A percentile compares a stretch with the other conserved stretches of the same genome.
These are phyloP conservation scores for Bolboschoenus planiculmis DNA, from an alignment of 176 grass and related monocot species.

Conservation along the genomic window DNA sequence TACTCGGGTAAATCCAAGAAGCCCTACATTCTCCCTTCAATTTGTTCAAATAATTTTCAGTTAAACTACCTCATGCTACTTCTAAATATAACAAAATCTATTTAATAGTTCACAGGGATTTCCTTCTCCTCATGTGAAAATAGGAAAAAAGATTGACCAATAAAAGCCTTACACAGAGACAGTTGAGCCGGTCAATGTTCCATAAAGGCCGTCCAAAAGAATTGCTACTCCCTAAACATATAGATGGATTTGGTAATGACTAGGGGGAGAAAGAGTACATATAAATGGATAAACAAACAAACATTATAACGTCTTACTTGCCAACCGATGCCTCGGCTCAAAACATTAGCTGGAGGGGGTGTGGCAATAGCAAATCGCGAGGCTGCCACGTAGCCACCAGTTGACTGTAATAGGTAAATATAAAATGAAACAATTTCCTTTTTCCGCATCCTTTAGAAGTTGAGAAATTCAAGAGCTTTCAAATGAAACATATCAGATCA, in stretches of 20 bases:
- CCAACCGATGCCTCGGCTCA: conserved; percentile 57
- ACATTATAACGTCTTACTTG: conserved; percentile 28
- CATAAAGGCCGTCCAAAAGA: conserved; percentile 38
- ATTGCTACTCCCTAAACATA: conserved; percentile 36
- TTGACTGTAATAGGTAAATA: conserved; percentile 31
- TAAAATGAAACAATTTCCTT: conserved; percentile 4
- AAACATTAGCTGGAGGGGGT: conserved; percentile 47
- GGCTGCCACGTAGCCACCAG: conserved; percentile 38
- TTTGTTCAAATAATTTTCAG: conserved; percentile 16
- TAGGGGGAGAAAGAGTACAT: background rate
- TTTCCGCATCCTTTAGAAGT: background rate
- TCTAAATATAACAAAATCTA: background rate
- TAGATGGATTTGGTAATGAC: background rate
- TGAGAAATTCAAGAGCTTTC: background rate
- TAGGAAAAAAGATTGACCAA: conserved; percentile 1
- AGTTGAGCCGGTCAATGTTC: conserved; percentile 43
- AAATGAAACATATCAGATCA: background rate
- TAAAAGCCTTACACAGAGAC: conserved; percentile 52
- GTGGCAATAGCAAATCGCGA: conserved; percentile 51
- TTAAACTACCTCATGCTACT: background rate
- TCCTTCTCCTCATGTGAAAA: conserved; percentile 4
- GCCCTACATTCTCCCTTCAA: conserved; percentile 53
- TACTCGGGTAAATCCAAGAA: conserved; percentile 53
- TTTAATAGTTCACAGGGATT: background rate
- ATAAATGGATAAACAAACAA: conserved; percentile 6